Base-by-base conservation (phyloP, 2,329 filamentous ascomycete genomes). In the Elsinoe necatrix region DNA sequence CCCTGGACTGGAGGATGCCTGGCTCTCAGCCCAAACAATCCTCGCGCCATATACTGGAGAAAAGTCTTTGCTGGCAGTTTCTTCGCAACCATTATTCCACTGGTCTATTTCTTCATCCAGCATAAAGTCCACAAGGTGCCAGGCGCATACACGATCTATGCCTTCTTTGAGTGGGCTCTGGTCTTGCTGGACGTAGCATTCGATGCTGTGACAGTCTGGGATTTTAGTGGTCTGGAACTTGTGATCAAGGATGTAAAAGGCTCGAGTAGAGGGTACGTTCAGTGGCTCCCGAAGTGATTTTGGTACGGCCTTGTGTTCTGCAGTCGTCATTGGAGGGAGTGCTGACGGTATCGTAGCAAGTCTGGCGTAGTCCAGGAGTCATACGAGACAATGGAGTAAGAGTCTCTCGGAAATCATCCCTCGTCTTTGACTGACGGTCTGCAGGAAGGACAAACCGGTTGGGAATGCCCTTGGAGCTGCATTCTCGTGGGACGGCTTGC, bases 51-150 rank as follows among this genome's bases (percentile, higher is more conserved):
- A 68, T 90, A 86, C 73, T 95, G 95, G 71, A 82, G 93, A 64
- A 97, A 95, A 74, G 83, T 86, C 62, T 75, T 97, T 55, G 89
- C 87, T 3, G 77, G 81, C 29, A 79, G 84, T 39, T 98, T 98
- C 75, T 98, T 97, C 67, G 89, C 86, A 54, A 95, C 90, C 3
- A 79, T 98, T 27, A 80, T 96, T 48, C 91, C 91, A 27, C 76
- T 98, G 69, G 80, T 97, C 18, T 97, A 96, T 76, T 98, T 90
- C 70, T 98, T 96, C 70, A 95, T 98, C 62, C 93, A 96, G 71
- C 93, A 98, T 78, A 98, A 98, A 73, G 88, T 98, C 54, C 90
- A 98, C 71, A 89, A 85, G 59, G 83, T 97, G 60, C 79, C 93
- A 58, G 93, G 93, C 79, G 93, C 93, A 29, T 98, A 98, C 73